Evolutionary conservation across 148 eudicot genomes (phyloP).

Genomic region (Bassia scoparia): DNA sequence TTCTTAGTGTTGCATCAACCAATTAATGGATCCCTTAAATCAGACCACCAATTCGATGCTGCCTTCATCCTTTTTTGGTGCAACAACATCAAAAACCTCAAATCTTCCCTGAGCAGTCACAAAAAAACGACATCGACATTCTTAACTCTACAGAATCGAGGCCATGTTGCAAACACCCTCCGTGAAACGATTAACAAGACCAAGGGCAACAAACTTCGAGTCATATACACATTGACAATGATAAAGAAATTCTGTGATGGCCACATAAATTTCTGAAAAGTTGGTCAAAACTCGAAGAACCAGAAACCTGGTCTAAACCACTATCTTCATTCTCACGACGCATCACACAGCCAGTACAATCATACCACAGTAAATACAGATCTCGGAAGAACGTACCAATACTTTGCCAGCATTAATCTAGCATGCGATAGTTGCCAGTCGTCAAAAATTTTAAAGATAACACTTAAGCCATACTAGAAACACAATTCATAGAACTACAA

Average conservation of each 20-base stretch:
- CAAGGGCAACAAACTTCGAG: background rate
- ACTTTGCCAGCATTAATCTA: conserved; percentile 18
- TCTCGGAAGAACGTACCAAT: conserved; percentile 1
- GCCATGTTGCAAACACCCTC: conserved; percentile 1
- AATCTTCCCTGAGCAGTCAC: background rate
- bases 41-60: background rate
- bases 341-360: background rate
- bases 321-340: background rate
- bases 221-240: background rate
- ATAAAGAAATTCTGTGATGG: background rate
- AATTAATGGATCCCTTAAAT: background rate
- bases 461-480: conserved; percentile 23
- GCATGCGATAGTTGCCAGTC: conserved; percentile 5
- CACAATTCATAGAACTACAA: conserved; percentile 12
- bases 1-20: background rate
- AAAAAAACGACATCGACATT: background rate
- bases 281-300: background rate
- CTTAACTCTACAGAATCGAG: conserved; percentile 2
- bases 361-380: conserved; percentile 4
- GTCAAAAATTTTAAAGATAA: conserved; percentile 5
- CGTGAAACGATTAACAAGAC: background rate
- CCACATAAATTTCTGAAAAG: background rate
- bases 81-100: conserved; percentile 1
- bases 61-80: background rate
- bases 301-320: background rate